Evolutionary conservation across 1,139 yeast genomes (phyloP).

Genomic region (Suhomyces coccinellae): DNA sequence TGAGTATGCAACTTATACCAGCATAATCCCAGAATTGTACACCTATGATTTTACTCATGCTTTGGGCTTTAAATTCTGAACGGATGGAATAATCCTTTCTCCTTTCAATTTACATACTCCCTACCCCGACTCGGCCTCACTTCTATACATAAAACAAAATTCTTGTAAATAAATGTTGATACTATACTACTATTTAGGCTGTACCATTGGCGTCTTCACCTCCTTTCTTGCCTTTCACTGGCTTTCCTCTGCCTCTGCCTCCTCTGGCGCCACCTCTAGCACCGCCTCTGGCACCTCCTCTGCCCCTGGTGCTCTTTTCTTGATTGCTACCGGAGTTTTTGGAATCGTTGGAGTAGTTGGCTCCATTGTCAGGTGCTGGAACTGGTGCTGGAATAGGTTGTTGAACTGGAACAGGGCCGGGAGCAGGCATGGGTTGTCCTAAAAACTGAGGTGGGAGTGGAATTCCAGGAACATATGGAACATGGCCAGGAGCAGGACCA

Average conservation of each 20-base stretch:
- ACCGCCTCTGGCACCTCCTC: constrained; percentile 20
- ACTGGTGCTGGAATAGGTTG: constrained; percentile 1
- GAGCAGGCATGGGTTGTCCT: constrained; percentile 17
- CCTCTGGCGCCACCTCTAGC: constrained; percentile 3
- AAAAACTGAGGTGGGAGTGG: constrained; percentile 40
- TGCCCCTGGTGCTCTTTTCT: background rate
- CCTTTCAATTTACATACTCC: no score
- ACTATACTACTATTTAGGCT: background rate
- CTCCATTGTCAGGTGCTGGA: constrained; percentile 11
- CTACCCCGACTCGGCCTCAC: no score
- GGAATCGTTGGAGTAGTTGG: constrained; percentile 2
- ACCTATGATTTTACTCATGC: no score
- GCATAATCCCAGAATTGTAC: no score
- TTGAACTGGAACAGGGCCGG: background rate
- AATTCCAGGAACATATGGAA: constrained; percentile 27
- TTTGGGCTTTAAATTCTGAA: background rate
- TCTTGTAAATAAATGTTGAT: background rate
- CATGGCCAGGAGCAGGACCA: constrained; percentile 14
- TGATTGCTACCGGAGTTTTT: constrained; percentile 24
- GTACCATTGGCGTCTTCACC: background rate
- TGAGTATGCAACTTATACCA: no score
- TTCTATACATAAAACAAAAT: no score
- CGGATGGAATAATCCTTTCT: no score
- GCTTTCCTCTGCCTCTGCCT: constrained; percentile 20
- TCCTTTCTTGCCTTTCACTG: constrained; percentile 19